Conservation (phyloP, 2,329 filamentous ascomycete species). For the Paraconiothyrium brasiliense region DNA sequence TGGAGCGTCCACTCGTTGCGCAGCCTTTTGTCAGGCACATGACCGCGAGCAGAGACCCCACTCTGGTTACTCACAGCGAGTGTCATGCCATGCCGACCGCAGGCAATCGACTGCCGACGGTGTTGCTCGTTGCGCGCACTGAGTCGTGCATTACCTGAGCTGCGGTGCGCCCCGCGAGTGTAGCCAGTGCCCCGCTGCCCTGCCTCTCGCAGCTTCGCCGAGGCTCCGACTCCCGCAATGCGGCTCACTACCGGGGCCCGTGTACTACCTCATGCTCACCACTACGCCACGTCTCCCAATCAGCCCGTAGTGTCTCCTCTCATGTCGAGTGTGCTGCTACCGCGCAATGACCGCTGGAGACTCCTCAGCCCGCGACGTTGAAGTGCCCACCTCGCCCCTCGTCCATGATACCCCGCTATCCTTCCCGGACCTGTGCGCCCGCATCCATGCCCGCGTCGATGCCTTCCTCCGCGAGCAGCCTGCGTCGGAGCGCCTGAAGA, state of each 20-base stretch:
- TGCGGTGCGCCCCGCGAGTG: background rate
- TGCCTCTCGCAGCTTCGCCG: background rate
- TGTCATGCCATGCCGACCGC: background rate
- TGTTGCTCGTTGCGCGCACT: background rate
- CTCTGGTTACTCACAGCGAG: background rate
- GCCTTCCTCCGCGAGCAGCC: conserved; percentile 71
- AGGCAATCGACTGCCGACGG: background rate
- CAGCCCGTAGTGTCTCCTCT: conserved; percentile 26
- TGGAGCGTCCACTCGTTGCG: conserved; percentile 3
- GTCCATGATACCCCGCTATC: conserved; percentile 57
- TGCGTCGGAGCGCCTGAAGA: conserved; percentile 65
- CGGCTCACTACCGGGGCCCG: conserved; percentile 3
- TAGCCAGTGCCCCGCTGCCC: background rate
- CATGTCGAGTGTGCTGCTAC: conserved; percentile 46
- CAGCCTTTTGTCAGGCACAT: conserved; percentile 11
- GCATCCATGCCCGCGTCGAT: conserved; percentile 68
- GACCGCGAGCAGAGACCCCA: background rate
- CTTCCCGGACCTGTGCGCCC: conserved; percentile 56
- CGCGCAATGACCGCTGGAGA: conserved; percentile 50
- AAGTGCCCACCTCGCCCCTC: conserved; percentile 41
- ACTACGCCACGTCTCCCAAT: background rate
- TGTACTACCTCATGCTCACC: background rate
- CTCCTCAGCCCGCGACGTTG: conserved; percentile 48
- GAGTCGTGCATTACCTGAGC: background rate
- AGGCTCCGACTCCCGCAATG: conserved; percentile 13